Evolutionary conservation across 345 rosid genomes (phyloP).

Genomic region (Anastatica hierochuntica): DNA sequence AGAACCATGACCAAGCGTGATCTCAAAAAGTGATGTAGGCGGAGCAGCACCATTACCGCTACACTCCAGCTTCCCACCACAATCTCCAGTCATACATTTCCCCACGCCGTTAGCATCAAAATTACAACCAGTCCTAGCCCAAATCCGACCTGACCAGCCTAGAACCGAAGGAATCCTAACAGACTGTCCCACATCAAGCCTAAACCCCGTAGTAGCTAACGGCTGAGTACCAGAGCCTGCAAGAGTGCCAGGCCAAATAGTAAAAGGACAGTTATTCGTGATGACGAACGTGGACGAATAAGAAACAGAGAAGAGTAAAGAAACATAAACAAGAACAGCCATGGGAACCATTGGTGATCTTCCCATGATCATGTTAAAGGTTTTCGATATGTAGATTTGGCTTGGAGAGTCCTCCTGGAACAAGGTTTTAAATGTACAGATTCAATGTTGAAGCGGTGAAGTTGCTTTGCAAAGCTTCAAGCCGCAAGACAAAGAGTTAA

Average conservation of each 20-base stretch:
- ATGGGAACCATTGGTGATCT: slow-evolving; percentile 15
- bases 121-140: slow-evolving; percentile 85
- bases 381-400: slow-evolving; percentile 16
- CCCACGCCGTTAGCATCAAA: slow-evolving; percentile 56
- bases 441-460: slow-evolving; percentile 16
- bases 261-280: slow-evolving; percentile 58
- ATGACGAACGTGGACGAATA: slow-evolving; percentile 45
- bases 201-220: slow-evolving; percentile 59
- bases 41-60: slow-evolving; percentile 65
- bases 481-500: slow-evolving; percentile 39
- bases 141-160: slow-evolving; percentile 88
- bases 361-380: slow-evolving; percentile 1
- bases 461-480: slow-evolving; percentile 37
- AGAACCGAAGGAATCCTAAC: slow-evolving; percentile 42
- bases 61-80: slow-evolving; percentile 74
- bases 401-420: slow-evolving; percentile 19
- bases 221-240: slow-evolving; percentile 74
- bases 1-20: slow-evolving; percentile 44
- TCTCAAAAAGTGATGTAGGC: slow-evolving; percentile 80
- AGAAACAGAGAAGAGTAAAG: slow-evolving; percentile 29
- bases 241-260: slow-evolving; percentile 84
- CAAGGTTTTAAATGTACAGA: slow-evolving; percentile 12
- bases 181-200: slow-evolving; percentile 52
- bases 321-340: slow-evolving; percentile 26
- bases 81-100: slow-evolving; percentile 66